Evolutionary conservation across 2,329 filamentous ascomycete genomes (phyloP), one percentile per base, ranked within the genome.

Genomic region (Onygenales sp.): DNA sequence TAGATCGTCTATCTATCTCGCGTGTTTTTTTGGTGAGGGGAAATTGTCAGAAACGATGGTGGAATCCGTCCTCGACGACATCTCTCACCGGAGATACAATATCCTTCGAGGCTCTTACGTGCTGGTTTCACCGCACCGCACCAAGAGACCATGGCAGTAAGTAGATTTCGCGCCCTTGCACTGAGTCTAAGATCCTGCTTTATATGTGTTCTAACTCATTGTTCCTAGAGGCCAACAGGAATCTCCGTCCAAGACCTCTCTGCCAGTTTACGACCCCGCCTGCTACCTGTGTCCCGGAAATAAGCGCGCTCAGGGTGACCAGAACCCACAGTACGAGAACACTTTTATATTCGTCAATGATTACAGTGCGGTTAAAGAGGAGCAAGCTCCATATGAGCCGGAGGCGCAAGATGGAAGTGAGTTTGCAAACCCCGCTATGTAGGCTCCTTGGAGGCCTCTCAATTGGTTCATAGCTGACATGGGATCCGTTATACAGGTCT

Each of bases 301-400:
- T 68, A 78, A 86, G 59, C 85, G 93, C 53, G 93, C 93, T 3
- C 84, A 89, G 62, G 93, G 93, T 52, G 89, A 93, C 64, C 68
- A 71, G 56, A 98, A 98, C 64, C 92, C 93, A 1, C 77, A 87
- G 52, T 98, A 97, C 67, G 79, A 87, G 51, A 82, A 82, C 63
- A 95, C 90, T 0, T 97, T 94, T 67, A 86, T 92, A 40, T 98
- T 98, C 65, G 87, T 97, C 61, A 98, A 98, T 65, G 93, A 98
- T 69, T 98, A 93, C 72, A 94, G 89, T 64, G 93, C 93, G 2
- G 92, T 98, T 49, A 96, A 95, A 73, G 91, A 96, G 71, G 79
- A 87, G 58, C 93, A 98, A 70, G 84, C 85, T 33, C 84, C 88
- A 47, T 98, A 97, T 70, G 70, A 74, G 17, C 74, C 74, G 11